phyloP scores from a whole-genome alignment of 2,329 filamentous ascomycete genomes.

The Metarhizium rileyi region DNA sequence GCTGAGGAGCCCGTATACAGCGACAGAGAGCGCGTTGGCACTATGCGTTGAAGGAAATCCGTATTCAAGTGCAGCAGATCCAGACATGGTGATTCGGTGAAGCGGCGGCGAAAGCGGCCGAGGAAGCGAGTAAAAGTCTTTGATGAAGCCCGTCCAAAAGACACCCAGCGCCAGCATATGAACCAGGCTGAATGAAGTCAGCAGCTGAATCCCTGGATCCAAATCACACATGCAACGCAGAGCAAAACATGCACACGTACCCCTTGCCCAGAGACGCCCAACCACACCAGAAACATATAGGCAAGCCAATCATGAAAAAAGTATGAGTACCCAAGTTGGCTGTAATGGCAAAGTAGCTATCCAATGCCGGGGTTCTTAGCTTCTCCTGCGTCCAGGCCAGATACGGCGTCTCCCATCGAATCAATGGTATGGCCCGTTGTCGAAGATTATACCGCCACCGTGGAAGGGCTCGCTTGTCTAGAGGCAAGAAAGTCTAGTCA shows the following conservation, averaged over 20 bases:
- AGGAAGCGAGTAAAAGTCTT: constrained; percentile 87
- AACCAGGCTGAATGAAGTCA: constrained; percentile 40
- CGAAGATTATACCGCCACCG: constrained; percentile 81
- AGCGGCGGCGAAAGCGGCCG: constrained; percentile 86
- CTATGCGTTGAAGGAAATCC: constrained; percentile 96
- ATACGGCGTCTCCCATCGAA: constrained; percentile 92
- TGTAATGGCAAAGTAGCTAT: constrained; percentile 94
- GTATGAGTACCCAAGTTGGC: constrained; percentile 96
- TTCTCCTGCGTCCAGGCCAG: constrained; percentile 76
- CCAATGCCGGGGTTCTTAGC: constrained; percentile 72
- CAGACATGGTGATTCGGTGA: constrained; percentile 94
- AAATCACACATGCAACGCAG: not conserved
- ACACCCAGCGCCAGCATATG: constrained; percentile 71
- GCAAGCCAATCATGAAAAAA: constrained; percentile 94
- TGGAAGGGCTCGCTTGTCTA: constrained; percentile 76
- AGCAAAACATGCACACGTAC: constrained; percentile 43
- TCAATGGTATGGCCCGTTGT: constrained; percentile 71
- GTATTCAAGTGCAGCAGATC: constrained; percentile 88
- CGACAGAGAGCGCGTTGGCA: constrained; percentile 91
- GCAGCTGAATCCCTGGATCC: too few species aligned
- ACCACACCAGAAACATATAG: constrained; percentile 94
- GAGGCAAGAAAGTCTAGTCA: constrained; percentile 6
- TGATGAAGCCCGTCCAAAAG: constrained; percentile 85
- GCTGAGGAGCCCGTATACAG: constrained; percentile 68
- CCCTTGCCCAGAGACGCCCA: constrained; percentile 76